Base-by-base conservation (phyloP, 2,329 filamentous ascomycete species). In the Fusarium torulosum region DNA sequence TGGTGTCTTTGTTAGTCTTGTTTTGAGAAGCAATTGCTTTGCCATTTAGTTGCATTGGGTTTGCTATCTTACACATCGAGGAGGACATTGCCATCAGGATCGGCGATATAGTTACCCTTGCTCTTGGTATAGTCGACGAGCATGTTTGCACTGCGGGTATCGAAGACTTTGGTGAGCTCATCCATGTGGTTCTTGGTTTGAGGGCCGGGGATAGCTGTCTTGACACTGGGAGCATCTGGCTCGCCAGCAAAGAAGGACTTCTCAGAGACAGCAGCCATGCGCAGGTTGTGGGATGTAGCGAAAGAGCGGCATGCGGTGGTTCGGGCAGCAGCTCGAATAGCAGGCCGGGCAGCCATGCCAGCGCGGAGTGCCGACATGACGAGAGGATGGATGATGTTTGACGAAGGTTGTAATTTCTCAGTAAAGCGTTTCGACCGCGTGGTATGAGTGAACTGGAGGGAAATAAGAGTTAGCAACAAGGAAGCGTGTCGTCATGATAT, bases 61-160 rank as follows among this genome's bases (percentile, higher is more conserved):
- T 15, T 10, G 33, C n/a, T 11, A 14, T 78, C 86, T 80, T 81
- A 90, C 81, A 92, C 90, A 72, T 93, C 90, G n/a, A 93, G 85
- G 59, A 92, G 81, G 17, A 87, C 79, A 74, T 93, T 92, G 69
- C 90, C 90, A 74, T 93, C 90, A 0, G 88, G 84, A 72, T 93
- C 90, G 33, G 85, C 86, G 70, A 93, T 88, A 77, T 96, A 97
- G 83, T 97, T 97, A 74, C 93, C 93, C 60, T 84, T 80, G 72
- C 90, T 92, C 80, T 89, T 87, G 69, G 85, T 84, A 80, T 93
- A 95, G 79, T 94, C 90, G 63, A 86, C 86, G 74, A 94, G 83
- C 88, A 94, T 91, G 83, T 96, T 96, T 82, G 95, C 81, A 80
- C 90, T 93, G 64, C 93, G 86, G 7, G 92, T 95, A 78, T 97